Conservation (phyloP, 768 basidiomycete genomes). For the Cyclocybe aegerita region DNA sequence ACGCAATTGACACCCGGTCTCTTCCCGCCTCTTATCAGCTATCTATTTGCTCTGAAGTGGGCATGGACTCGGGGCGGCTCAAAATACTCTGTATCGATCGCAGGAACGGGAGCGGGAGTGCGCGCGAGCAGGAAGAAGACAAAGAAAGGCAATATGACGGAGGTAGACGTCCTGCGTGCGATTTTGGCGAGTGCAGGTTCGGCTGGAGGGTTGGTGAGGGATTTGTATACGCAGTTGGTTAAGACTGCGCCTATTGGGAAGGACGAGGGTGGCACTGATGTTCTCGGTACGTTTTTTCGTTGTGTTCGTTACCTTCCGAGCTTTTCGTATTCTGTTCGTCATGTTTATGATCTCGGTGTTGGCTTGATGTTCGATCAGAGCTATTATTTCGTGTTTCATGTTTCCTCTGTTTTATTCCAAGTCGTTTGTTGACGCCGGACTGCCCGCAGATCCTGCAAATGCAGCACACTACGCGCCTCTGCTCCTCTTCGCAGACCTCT, state of each 20-base stretch:
- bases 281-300: conserved; percentile 21
- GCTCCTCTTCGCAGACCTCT: conserved; percentile 77
- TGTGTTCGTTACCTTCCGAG: background rate
- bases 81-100: too few relatives aligned
- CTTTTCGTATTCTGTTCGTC: background rate
- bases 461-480: conserved; percentile 62
- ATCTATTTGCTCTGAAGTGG: conserved; percentile 55
- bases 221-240: conserved; percentile 71
- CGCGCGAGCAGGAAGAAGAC: too few relatives aligned
- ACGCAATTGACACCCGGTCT: conserved; percentile 37
- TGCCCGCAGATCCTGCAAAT: conserved; percentile 40
- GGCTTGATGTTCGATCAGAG: background rate
- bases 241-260: conserved; percentile 61
- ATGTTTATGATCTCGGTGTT: background rate
- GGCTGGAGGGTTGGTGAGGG: conserved; percentile 61
- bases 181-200: conserved; percentile 43
- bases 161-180: conserved; percentile 56
- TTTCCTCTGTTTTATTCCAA: too few relatives aligned
- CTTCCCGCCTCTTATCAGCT: conserved; percentile 49
- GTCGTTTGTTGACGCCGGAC: too few relatives aligned
- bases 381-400: background rate
- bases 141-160: conserved; percentile 14
- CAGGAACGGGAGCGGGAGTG: too few relatives aligned
- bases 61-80: conserved; percentile 51
- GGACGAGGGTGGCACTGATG: conserved; percentile 35